Conservation (phyloP, 345 rosid species). For the Gossypium stocksii region DNA sequence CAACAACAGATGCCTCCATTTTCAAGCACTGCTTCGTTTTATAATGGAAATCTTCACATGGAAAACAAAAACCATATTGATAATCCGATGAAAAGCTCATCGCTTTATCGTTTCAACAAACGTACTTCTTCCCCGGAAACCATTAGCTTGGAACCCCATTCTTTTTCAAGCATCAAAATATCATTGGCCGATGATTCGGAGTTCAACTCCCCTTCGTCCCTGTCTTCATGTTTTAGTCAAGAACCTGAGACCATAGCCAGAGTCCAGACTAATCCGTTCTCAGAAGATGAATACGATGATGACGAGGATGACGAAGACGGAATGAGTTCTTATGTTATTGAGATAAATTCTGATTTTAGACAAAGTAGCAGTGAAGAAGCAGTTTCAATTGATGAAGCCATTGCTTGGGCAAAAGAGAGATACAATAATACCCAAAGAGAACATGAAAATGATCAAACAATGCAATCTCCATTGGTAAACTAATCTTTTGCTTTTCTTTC, state of each 20-base stretch:
- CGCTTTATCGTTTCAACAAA: slow-evolving; percentile 31
- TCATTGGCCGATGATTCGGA: slow-evolving; percentile 53
- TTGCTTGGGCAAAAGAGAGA: slow-evolving; percentile 24
- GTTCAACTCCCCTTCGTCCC: slow-evolving; percentile 64
- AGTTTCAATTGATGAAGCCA: slow-evolving; percentile 56
- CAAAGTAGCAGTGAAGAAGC: slow-evolving; percentile 47
- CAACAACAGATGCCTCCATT: background rate
- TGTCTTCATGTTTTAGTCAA: slow-evolving; percentile 50
- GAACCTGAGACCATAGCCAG: slow-evolving; percentile 26
- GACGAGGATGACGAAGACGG: slow-evolving; percentile 57
- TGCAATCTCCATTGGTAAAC: slow-evolving; percentile 22
- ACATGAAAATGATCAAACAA: slow-evolving; percentile 15
- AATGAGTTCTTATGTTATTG: slow-evolving; percentile 82
- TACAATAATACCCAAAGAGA: slow-evolving; percentile 28
- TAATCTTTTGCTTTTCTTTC: background rate
- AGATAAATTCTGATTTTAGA: slow-evolving; percentile 54
- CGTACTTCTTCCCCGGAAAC: slow-evolving; percentile 67
- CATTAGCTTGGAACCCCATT: slow-evolving; percentile 13
- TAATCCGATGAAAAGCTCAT: slow-evolving; percentile 27
- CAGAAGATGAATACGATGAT: slow-evolving; percentile 28
- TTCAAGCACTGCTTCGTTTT: slow-evolving; percentile 16
- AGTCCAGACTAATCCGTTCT: slow-evolving; percentile 8
- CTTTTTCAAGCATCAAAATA: slow-evolving; percentile 35
- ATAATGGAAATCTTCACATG: slow-evolving; percentile 20
- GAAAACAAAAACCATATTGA: slow-evolving; percentile 28